Evolutionary conservation across 2,329 filamentous ascomycete species (phyloP).

Genomic region (Dactylellina cionopaga): DNA sequence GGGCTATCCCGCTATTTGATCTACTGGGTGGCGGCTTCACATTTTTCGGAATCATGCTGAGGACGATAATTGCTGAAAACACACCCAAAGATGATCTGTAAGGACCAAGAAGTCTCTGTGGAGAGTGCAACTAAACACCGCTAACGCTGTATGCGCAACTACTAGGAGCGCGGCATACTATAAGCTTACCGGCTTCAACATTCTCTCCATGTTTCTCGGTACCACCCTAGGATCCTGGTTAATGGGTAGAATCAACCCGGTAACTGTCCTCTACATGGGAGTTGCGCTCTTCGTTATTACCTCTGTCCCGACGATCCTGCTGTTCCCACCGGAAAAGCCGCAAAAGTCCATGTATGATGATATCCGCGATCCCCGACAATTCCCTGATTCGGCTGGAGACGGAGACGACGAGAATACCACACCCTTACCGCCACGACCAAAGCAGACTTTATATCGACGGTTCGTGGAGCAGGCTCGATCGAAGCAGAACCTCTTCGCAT

Average conservation of each 20-base stretch:
- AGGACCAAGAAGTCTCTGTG: slow-evolving; percentile 6
- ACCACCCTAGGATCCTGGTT: slow-evolving; percentile 39
- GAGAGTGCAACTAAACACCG: too few species aligned
- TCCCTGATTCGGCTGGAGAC: slow-evolving; percentile 12
- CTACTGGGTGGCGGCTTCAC: slow-evolving; percentile 44
- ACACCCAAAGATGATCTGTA: slow-evolving; percentile 45
- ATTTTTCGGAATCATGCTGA: slow-evolving; percentile 48
- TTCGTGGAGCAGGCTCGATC: slow-evolving; percentile 41
- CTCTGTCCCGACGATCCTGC: slow-evolving; percentile 33
- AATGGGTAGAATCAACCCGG: slow-evolving; percentile 31
- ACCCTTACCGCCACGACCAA: neutral
- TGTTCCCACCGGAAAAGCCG: slow-evolving; percentile 6
- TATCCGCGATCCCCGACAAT: slow-evolving; percentile 8
- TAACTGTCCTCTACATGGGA: slow-evolving; percentile 36
- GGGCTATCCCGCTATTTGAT: slow-evolving; percentile 43
- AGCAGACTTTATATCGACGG: slow-evolving; percentile 30
- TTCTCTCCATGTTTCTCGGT: slow-evolving; percentile 40
- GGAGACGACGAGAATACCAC: slow-evolving; percentile 18
- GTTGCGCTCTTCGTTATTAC: slow-evolving; percentile 21
- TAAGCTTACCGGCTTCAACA: slow-evolving; percentile 42
- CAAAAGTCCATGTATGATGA: slow-evolving; percentile 37
- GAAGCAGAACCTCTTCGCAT: slow-evolving; percentile 34
- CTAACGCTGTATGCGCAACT: too few species aligned
- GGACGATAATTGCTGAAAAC: slow-evolving; percentile 48
- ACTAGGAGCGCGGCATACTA: slow-evolving; percentile 38